A percentile compares a stretch with the other conserved stretches of the same genome.
These are phyloP conservation scores for Mycena leptocephala DNA, from an alignment of 768 basidiomycete genomes.

Conservation along the genomic window DNA sequence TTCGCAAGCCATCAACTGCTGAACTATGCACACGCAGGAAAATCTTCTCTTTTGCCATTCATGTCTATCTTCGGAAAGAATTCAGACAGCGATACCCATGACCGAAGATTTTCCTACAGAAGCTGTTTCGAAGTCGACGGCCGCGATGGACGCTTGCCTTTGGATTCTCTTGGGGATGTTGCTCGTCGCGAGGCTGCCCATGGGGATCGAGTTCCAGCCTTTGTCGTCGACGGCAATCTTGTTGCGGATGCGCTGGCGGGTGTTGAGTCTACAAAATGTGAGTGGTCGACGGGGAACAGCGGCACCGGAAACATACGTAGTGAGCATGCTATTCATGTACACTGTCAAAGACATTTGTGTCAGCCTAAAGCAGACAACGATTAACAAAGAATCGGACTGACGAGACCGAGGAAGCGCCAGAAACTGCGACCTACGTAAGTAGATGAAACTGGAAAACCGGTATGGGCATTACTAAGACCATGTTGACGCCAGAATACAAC, in stretches of 20 bases:
- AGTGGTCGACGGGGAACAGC: no score
- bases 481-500: constrained; percentile 19
- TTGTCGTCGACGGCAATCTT: constrained; percentile 18
- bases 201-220: constrained; percentile 33
- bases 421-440: constrained; percentile 6
- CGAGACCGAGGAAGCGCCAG: constrained; percentile 26
- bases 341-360: background rate
- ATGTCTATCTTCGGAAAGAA: no score
- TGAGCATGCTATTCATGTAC: constrained; percentile 2
- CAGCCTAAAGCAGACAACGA: background rate
- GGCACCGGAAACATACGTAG: background rate
- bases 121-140: no score
- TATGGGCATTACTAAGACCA: constrained; percentile 15
- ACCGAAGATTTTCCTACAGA: no score
- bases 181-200: background rate
- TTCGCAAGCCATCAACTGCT: no score
- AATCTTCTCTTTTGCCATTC: no score
- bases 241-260: constrained; percentile 13
- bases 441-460: background rate
- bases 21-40: no score
- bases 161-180: background rate
- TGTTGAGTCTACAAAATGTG: constrained; percentile 23
- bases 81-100: no score
- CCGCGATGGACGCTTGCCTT: no score
- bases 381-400: background rate